Base-by-base conservation (phyloP, 208 protist genomes). In the Herpetomonas samuelpessoai region DNA sequence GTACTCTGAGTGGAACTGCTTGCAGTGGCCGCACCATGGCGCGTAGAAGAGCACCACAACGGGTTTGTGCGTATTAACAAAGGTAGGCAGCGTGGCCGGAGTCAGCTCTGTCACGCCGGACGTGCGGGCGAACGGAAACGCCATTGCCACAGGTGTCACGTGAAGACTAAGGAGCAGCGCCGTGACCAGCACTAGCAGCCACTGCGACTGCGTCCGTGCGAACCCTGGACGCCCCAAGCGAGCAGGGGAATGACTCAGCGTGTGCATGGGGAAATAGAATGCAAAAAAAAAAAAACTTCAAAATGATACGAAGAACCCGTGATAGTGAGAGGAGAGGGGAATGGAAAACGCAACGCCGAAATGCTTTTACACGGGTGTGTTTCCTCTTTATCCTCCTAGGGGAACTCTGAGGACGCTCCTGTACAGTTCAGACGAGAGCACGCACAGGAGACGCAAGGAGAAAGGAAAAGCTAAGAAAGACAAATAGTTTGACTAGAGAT, bases 11-110 rank as follows among this genome's bases (percentile, higher is more conserved):
- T 96, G 85, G 30, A 98, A 82, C 12, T 76, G 68, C 62, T 94
- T 95, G 88, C 97, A 98, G 79, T 98, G 96, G 14, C 95, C 95
- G 65, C 97, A 98, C 97, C 96, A 98, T 57, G 94, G 92, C 21
- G 93, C 93, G 62, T 98, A 98, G 61, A 98, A 98, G 62, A 97
- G 79, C 27, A 97, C 57, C 21, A 92, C 79, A 0, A 91, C 86
- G 4, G 92, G 92, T 59, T 97, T 97, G 76, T 97, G 92, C 1
- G 88, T 76, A n/a, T 82, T 62, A 0, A 95, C 54, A 63, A 95
- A 97, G 0, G n/a, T 19, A 25, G 51, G 35, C 22, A 97, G 68
- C 3, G 68, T 86, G 1, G 66, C 47, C 0, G 83, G 78, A 0
- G 75, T 92, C 35, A 97, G 75, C 71, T 95, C 83, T 22, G 67